Evolutionary conservation across 306 rosid species (phyloP).

Genomic region (Prunus davidiana): DNA sequence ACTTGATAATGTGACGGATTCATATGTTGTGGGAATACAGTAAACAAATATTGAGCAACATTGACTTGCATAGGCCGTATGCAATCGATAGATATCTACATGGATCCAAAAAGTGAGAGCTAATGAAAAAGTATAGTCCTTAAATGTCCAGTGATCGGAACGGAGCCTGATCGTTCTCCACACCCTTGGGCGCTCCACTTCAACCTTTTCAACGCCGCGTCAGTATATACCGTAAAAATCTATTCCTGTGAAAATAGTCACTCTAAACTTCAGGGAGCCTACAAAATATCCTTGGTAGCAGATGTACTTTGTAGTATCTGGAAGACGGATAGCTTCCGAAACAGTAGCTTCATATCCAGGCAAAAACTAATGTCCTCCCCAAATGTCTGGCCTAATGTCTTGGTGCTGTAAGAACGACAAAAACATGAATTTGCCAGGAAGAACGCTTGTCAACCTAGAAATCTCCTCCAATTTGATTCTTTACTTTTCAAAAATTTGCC

Average conservation of each 20-base stretch:
- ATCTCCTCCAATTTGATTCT: no score
- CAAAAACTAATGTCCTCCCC: no score
- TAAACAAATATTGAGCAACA: background rate
- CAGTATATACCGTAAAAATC: background rate
- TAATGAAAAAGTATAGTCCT: background rate
- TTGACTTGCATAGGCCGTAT: background rate
- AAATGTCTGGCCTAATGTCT: no score
- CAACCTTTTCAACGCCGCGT: background rate
- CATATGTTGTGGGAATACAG: background rate
- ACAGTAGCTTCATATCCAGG: no score
- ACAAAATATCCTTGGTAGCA: no score
- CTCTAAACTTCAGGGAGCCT: no score
- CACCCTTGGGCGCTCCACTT: no score
- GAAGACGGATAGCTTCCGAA: constrained; percentile 31
- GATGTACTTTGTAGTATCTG: constrained; percentile 34
- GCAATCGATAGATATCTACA: background rate
- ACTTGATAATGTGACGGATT: background rate
- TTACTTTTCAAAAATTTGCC: no score
- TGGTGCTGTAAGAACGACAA: no score
- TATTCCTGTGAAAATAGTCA: background rate
- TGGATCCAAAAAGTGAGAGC: background rate
- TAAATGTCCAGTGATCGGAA: background rate
- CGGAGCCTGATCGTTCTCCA: no score
- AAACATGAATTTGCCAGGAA: no score
- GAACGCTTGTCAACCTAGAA: no score